Evolutionary conservation across 805 yeast genomes (phyloP), one percentile per base, ranked within the genome.

Genomic region (Monosporozyma solicola): DNA sequence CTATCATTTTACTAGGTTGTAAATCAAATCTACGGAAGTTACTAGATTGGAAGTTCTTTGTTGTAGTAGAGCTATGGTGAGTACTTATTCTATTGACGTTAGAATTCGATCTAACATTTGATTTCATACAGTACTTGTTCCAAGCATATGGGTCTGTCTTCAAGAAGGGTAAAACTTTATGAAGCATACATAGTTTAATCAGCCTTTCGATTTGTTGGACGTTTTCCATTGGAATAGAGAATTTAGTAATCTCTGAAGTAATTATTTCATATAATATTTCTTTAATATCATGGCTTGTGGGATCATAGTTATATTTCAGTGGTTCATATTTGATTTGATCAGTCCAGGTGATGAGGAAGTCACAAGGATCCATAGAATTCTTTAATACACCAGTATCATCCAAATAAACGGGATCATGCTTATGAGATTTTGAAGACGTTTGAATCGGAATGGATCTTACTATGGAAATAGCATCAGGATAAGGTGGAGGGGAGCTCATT

Each of bases 1-100:
- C 85, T 55, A 84, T 43, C 55, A 60, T 72, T 63, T 89, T 90
- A n/a, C 89, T 78, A 20, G 83, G 85, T 69, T 92, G 98, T 53
- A 86, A 80, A 63, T 87, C 89, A 67, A 90, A 91, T 63, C 91
- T 87, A 57, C 97, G 77, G 52, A 90, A 75, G 3, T 88, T 80
- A 5, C 87, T 82, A 3, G 95, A 94, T 45, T 77, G 73, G 41
- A 50, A 22, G 25, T 41, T 47, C n/a, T 44, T 43, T 20, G 48
- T 50, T 16, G 47, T 49, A 7, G 45, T 16, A 16, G 29, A 13
- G 16, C 50, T 48, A 48, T 48, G 50, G 8, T 32, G 27, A 24
- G 20, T 43, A 35, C 48, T 33, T 8, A 43, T 43, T 33, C 43
- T 31, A 31, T 20, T 22, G 7, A 22, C 11, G 20, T 22, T 24